phyloP scores from a whole-genome alignment of 192 early-diverging fungal species.

The Piromyces finnis region DNA sequence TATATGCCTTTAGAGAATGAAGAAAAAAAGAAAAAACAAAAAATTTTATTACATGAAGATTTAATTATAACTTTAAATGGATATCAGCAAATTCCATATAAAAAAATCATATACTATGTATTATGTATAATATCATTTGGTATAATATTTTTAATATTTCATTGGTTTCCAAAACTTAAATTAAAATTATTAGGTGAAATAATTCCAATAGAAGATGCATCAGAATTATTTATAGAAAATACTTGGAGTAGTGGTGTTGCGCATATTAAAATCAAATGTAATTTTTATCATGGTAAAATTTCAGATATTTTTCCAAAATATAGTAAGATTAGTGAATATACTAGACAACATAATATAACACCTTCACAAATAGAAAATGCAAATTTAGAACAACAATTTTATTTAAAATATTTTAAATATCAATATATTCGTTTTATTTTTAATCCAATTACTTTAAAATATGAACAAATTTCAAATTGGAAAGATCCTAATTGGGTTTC shows the following conservation, averaged over 20 bases:
- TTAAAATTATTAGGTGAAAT: conserved; percentile 44
- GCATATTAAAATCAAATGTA: conserved; percentile 1
- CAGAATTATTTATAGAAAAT: conserved; percentile 43
- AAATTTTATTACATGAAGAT: conserved; percentile 24
- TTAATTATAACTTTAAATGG: conserved; percentile 35
- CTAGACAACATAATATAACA: neutral
- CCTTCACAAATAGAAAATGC: neutral
- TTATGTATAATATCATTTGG: conserved; percentile 50
- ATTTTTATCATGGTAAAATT: conserved; percentile 8
- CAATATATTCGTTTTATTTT: conserved; percentile 30
- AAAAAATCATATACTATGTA: conserved; percentile 39
- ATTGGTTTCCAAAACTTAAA: conserved; percentile 69
- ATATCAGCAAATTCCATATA: conserved; percentile 25
- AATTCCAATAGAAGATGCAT: conserved; percentile 41
- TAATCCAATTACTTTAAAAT: conserved; percentile 22
- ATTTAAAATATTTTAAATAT: conserved; percentile 17
- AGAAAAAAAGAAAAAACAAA: conserved; percentile 5
- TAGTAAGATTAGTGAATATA: neutral
- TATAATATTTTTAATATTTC: conserved; percentile 50
- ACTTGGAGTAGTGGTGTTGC: conserved; percentile 19
- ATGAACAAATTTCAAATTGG: conserved; percentile 30
- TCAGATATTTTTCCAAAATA: conserved; percentile 17
- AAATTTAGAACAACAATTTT: neutral
- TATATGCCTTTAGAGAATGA: neutral
- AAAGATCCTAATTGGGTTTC: conserved; percentile 25